Evolutionary conservation across 2,329 filamentous ascomycete genomes (phyloP), one percentile per base, ranked within the genome.

Genomic region (Trichoderma sp.): DNA sequence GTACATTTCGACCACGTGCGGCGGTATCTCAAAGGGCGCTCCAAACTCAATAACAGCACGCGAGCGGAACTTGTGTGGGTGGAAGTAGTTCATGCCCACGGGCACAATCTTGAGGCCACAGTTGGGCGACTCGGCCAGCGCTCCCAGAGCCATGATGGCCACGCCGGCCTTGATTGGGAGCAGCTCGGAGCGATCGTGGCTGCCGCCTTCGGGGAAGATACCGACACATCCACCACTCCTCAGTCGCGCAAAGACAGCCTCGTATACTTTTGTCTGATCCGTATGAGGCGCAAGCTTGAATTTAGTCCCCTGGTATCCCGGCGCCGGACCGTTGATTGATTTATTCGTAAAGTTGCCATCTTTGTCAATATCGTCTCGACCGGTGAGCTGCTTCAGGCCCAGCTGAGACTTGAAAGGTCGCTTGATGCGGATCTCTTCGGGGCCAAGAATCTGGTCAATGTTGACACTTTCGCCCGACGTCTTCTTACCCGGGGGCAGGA

Each of bases 71-170:
- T 98, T 99, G 85, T 99, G 95, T 0, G 95, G 92, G 80, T 98
- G 95, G 82, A 99, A 99, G 81, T 99, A 99, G 81, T 99, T 99
- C 95, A 99, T 97, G 75, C 95, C 95, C 63, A 96, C 94, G 4
- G 96, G 96, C 28, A 99, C 93, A 74, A 99, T 97, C 80, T 94
- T 96, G 71, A 99, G 84, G 34, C 92, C 93, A 76, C 93, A 97
- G 72, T 95, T 86, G 3, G 94, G 94, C 71, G 94, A 89, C 68
- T 93, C 90, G 5, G 92, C 93, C 63, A 98, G 84, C 1, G 96
- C 91, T 49, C 95, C 95, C 43, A 99, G 86, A 14, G 95, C 96
- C 95, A 99, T 99, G 76, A 99, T 96, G 69, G 96, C 96, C 70
- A 99, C 93, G 79, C 95, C 95, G 75, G 96, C 95, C 85, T 98